Percentiles rank a stretch among this genome's conserved stretches.
These are phyloP conservation scores for Neocatenulostroma microsporum DNA, from an alignment of 2,329 filamentous ascomycete species.

Conservation along the genomic window DNA sequence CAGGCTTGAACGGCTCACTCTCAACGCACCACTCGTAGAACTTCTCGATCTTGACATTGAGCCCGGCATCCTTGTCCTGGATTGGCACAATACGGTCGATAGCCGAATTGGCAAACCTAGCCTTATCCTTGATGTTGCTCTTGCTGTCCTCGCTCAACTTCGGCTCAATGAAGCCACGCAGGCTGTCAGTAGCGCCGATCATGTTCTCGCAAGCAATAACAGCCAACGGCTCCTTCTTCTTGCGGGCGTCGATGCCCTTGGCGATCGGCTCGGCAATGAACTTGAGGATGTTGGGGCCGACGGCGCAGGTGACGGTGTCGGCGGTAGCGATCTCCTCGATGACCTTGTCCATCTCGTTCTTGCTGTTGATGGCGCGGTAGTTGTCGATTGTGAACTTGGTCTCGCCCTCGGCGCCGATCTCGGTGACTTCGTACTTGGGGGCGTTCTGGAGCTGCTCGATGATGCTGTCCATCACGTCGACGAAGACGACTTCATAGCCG, in stretches of 20 bases:
- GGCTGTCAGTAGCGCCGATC: slow-evolving; percentile 85
- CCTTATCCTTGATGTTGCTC: slow-evolving; percentile 61
- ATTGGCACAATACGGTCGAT: slow-evolving; percentile 97
- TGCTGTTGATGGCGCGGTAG: slow-evolving; percentile 95
- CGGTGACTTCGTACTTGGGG: slow-evolving; percentile 80
- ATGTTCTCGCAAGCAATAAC: slow-evolving; percentile 98
- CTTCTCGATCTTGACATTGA: slow-evolving; percentile 93
- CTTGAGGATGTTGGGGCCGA: slow-evolving; percentile 90
- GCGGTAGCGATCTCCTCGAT: slow-evolving; percentile 79
- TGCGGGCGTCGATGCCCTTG: slow-evolving; percentile 78
- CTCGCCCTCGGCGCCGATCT: slow-evolving; percentile 80
- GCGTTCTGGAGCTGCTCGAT: slow-evolving; percentile 71
- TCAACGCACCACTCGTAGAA: slow-evolving; percentile 99
- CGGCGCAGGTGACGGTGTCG: slow-evolving; percentile 90
- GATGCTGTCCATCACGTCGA: slow-evolving; percentile 80
- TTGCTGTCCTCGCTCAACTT: slow-evolving; percentile 64
- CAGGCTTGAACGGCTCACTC: slow-evolving; percentile 68
- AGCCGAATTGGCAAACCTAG: slow-evolving; percentile 91
- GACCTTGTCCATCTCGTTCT: slow-evolving; percentile 70
- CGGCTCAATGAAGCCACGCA: slow-evolving; percentile 64
- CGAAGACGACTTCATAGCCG: slow-evolving; percentile 91
- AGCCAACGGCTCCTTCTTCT: slow-evolving; percentile 60
- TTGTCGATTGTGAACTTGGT: slow-evolving; percentile 78
- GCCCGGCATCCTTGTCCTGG: slow-evolving; percentile 68
- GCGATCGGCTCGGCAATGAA: slow-evolving; percentile 95